Evolutionary conservation across 495 filamentous ascomycete species (phyloP), one percentile per base, ranked within the genome.

Genomic region (Symbiotaphrina buchneri): DNA sequence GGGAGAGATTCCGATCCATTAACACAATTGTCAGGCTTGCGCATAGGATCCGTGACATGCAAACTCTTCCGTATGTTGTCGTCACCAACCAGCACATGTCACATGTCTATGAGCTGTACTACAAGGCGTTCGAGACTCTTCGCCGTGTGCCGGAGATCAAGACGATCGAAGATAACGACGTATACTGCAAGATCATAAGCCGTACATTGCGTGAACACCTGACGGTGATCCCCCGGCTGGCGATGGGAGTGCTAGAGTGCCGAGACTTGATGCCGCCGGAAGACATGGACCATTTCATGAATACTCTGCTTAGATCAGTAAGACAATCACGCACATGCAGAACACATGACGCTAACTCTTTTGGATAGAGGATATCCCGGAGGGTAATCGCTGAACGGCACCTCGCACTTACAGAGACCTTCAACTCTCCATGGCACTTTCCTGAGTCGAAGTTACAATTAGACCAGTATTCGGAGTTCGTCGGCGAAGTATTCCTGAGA

Each of bases 351-450:
- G 24, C 27, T 10, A 32, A 11, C 31, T 26, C 32, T 21, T 40
- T 30, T 26, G 25, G 22, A 17, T 44, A 90, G 74, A 67, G 87
- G 34, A 97, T 97, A 33, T 93, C 83, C 19, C 73, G 87, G 30
- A 71, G 87, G 22, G 85, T 95, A 31, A 99, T 99, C 44, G 87
- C 85, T 21, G 87, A 99, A 52, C 87, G 95, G 41, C 87, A 99
- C 42, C 65, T 99, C 18, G 81, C 87, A 5, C 62, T 99, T n/a
- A 92, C 83, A 10, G 84, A 95, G 42, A 94, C 83, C 6, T 95
- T 92, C 56, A 71, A 91, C 46, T 76, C 76, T 0, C 77, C 77
- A 8, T 90, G 79, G 70, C 82, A 93, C 58, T 92, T 83, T 35
- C 78, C 81, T 8, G 65, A 79, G 31, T 73, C 80, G 2, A 72